phyloP scores from a whole-genome alignment of 108 stramenopile genomes.

The Nannochloropsis granulata region DNA sequence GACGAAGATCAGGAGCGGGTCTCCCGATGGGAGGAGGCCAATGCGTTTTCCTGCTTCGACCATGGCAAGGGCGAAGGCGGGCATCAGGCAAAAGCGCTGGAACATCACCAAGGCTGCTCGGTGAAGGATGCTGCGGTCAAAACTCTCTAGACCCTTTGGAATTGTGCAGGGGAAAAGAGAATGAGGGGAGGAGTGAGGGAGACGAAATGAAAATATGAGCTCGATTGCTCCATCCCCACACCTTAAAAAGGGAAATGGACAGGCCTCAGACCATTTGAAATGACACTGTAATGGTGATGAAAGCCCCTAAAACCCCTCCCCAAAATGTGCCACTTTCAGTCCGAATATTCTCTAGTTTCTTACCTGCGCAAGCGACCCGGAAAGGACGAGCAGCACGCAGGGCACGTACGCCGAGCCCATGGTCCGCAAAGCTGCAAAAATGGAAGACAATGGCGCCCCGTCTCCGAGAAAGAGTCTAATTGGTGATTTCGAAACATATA shows the following conservation, averaged over 20 bases:
- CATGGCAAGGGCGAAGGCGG: not conserved
- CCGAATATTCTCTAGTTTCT: not conserved
- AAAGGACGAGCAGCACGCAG: not conserved
- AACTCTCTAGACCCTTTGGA: not conserved
- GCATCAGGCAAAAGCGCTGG: not conserved
- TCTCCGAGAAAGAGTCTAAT: not conserved
- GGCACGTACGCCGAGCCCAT: not conserved
- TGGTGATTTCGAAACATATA: not conserved
- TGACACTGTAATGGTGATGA: too few species aligned
- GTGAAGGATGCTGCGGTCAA: not conserved
- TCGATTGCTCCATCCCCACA: not conserved
- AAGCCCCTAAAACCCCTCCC: too few species aligned
- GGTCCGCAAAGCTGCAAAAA: not conserved
- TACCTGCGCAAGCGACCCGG: not conserved
- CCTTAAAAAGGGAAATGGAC: not conserved
- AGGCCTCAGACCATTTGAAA: too few species aligned
- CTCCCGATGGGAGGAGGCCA: not conserved
- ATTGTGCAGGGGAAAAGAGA: not conserved
- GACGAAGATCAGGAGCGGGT: constrained; percentile 25
- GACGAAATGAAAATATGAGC: not conserved
- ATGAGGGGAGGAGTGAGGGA: not conserved
- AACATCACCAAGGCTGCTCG: not conserved
- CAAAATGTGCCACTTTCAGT: too few species aligned
- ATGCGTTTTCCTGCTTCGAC: not conserved
- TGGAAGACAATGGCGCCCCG: not conserved